Evolutionary conservation across 805 yeast species (phyloP), one percentile per base, ranked within the genome.

Genomic region (Ogataea nonfermentans): DNA sequence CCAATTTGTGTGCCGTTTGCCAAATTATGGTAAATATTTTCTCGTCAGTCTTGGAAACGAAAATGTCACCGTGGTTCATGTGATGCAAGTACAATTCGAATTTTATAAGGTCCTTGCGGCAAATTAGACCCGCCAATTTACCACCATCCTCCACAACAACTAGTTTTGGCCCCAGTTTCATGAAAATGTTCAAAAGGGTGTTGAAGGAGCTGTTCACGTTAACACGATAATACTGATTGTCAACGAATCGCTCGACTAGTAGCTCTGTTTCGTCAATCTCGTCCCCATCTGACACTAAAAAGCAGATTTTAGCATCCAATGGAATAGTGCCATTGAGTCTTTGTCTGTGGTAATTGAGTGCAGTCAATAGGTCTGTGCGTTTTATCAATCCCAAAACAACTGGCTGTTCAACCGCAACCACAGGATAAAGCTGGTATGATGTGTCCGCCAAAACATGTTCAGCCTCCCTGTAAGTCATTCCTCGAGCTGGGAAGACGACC

Each of bases 61-160:
- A 59, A 3, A 51, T 35, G 34, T 57, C 51, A 2, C 59, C 63
- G 29, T 56, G 53, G 6, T 50, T 31, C 26, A 48, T 33, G 25
- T 50, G 55, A 34, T 66, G 65, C 27, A 61, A 37, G 37, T 62
- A 61, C 9, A 57, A 46, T 48, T 81, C 84, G 52, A 75, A 87
- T 45, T 81, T 70, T 36, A 90, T 61, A 12, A 91, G 68, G 55
- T 90, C 98, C 54, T 93, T 93, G 41, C 90, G 72, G 0, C 96
- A 87, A 1, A 95, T 65, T n/a, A 87, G 55, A 0, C 99, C 99
- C 11, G 70, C 71, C 12, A 87, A 55, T 2, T 56, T 46, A 2
- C 90, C 93, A 22, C 71, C 62, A 8, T 77, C 70, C 39, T 81
- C 83, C 2, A 86, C 81, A 29, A 83, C 68, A 1, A 93, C 70